A percentile compares a stretch with the other conserved stretches of the same genome.
Evolutionary conservation across 805 yeast species (phyloP).

Genomic region (Candida succiphila): DNA sequence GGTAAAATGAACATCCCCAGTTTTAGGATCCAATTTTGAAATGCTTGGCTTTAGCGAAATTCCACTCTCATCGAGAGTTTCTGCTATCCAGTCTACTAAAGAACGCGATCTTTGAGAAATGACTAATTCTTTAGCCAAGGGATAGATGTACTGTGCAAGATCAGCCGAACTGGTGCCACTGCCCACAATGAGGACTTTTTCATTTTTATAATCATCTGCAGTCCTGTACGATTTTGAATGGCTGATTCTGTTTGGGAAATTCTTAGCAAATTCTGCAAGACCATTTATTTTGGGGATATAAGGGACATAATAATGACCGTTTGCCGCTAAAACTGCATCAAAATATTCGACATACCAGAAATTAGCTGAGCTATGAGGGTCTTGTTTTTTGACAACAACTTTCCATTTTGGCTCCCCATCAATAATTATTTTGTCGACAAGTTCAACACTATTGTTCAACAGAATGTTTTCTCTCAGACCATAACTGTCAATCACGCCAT

Average conservation of each 20-base stretch:
- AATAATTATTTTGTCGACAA: slow-evolving; percentile 8
- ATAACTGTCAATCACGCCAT: slow-evolving; percentile 15
- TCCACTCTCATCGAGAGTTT: not conserved
- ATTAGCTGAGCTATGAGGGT: slow-evolving; percentile 8
- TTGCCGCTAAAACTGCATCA: slow-evolving; percentile 31
- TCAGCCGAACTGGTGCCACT: slow-evolving; percentile 63
- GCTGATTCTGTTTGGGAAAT: slow-evolving; percentile 17
- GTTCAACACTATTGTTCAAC: slow-evolving; percentile 25
- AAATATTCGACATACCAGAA: slow-evolving; percentile 31
- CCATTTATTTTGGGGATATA: slow-evolving; percentile 30
- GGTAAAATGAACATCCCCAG: slow-evolving; percentile 18
- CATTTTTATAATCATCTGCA: slow-evolving; percentile 9
- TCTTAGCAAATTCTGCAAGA: slow-evolving; percentile 9
- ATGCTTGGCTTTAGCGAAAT: not conserved
- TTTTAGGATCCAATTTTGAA: slow-evolving; percentile 3
- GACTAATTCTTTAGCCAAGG: too few relatives aligned
- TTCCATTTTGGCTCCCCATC: slow-evolving; percentile 31
- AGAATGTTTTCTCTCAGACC: slow-evolving; percentile 21
- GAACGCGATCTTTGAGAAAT: not conserved
- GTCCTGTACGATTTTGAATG: slow-evolving; percentile 21
- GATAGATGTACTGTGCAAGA: slow-evolving; percentile 29
- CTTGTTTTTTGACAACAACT: slow-evolving; percentile 11
- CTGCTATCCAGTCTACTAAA: not conserved
- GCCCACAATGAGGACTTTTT: slow-evolving; percentile 22
- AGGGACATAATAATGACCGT: slow-evolving; percentile 25